Conservation (phyloP, 2,329 filamentous ascomycete species). For the Phyllosticta capitalensis region DNA sequence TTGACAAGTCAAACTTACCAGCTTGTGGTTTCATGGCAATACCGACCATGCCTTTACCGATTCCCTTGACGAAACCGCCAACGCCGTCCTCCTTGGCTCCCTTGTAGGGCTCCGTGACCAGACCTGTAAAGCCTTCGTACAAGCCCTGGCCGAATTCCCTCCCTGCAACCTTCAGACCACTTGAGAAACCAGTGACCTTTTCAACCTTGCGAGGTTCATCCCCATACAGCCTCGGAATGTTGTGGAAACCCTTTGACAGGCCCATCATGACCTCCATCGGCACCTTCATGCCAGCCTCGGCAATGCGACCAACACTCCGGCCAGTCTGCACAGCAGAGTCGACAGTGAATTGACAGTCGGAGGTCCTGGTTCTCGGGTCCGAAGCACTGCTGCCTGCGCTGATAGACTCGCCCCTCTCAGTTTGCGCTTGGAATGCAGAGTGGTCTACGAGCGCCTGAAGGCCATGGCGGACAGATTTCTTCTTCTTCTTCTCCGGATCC, state of each 20-base stretch:
- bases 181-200: conserved; percentile 67
- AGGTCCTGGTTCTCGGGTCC: background rate
- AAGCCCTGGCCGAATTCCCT: conserved; percentile 71
- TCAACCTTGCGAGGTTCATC: conserved; percentile 71
- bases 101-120: conserved; percentile 67
- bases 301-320: conserved; percentile 61
- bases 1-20: conserved; percentile 31
- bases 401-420: background rate
- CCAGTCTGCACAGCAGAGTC: conserved; percentile 57
- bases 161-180: conserved; percentile 66
- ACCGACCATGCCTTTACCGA: conserved; percentile 77
- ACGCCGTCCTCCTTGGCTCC: conserved; percentile 57
- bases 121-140: conserved; percentile 71
- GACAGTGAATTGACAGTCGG: conserved; percentile 25
- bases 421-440: background rate
- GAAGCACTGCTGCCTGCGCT: background rate
- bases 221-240: conserved; percentile 75
- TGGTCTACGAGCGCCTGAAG: background rate
- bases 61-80: conserved; percentile 64
- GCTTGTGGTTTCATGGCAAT: conserved; percentile 73
- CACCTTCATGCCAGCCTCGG: conserved; percentile 64
- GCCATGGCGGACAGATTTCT: background rate
- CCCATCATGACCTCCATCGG: conserved; percentile 80
- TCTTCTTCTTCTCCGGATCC: background rate
- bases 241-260: conserved; percentile 78